Conservation (phyloP, 2,329 filamentous ascomycete genomes). For the Pestalotiopsis sp. region DNA sequence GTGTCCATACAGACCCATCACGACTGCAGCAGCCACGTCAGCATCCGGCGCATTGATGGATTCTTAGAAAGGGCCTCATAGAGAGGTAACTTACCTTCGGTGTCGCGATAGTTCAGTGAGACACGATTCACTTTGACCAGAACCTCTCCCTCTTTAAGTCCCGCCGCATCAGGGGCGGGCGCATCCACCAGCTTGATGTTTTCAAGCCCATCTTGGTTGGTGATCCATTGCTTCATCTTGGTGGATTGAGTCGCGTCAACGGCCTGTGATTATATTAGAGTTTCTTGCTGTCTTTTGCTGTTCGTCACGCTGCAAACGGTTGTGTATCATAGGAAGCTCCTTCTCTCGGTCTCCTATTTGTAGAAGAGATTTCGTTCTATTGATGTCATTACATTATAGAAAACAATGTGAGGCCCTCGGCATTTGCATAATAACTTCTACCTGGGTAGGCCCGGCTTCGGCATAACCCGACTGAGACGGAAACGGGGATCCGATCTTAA, state of each 20-base stretch:
- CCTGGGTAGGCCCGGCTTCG: conserved; percentile 4
- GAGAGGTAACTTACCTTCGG: conserved; percentile 40
- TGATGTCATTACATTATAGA: neutral
- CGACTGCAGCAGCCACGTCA: conserved; percentile 46
- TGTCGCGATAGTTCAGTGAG: conserved; percentile 54
- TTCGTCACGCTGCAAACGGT: too few species aligned
- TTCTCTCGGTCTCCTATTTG: neutral
- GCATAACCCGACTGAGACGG: neutral
- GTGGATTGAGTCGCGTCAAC: neutral
- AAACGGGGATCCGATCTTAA: conserved; percentile 1
- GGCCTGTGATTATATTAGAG: neutral
- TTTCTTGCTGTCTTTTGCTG: neutral
- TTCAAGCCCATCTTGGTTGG: conserved; percentile 57
- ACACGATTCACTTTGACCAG: conserved; percentile 50
- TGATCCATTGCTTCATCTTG: conserved; percentile 54
- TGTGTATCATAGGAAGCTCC: neutral
- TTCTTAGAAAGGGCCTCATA: neutral
- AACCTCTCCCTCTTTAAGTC: conserved; percentile 53
- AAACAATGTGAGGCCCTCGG: neutral
- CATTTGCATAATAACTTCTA: neutral
- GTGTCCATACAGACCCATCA: conserved; percentile 68
- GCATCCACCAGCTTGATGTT: conserved; percentile 49
- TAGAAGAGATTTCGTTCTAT: too few species aligned
- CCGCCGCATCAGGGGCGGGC: conserved; percentile 40
- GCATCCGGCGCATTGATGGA: neutral